These are phyloP conservation scores for Neltuma alba DNA, from an alignment of 306 rosid species.

Conservation along the genomic window DNA sequence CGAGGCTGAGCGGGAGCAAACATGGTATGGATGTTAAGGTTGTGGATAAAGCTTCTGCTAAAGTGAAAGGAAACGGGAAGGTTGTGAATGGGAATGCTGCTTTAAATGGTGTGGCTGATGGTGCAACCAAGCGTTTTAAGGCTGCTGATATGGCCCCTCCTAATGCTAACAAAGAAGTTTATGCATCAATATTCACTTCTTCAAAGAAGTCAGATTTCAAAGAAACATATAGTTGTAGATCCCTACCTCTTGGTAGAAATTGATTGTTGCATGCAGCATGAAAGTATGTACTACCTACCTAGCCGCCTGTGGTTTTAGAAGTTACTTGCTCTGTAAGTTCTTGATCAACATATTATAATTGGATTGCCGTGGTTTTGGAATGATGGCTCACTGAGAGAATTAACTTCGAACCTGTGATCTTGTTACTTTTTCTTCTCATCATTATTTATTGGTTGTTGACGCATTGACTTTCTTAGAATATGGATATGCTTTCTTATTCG, in stretches of 20 bases:
- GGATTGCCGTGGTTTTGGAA: not conserved
- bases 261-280: conserved; percentile 42
- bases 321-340: not conserved
- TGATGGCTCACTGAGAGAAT: not conserved
- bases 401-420: not conserved
- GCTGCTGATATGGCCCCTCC: conserved; percentile 68
- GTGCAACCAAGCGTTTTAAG: conserved; percentile 67
- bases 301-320: not conserved
- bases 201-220: conserved; percentile 76
- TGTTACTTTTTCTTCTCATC: not conserved
- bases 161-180: conserved; percentile 80
- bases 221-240: conserved; percentile 76
- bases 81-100: conserved; percentile 44
- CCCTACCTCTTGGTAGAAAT: conserved; percentile 94
- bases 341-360: not conserved
- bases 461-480: not conserved
- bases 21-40: conserved; percentile 68
- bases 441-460: not conserved
- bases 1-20: conserved; percentile 70
- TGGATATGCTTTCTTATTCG: not conserved
- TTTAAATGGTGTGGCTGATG: conserved; percentile 49
- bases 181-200: conserved; percentile 88
- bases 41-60: conserved; percentile 57
- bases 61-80: conserved; percentile 54
- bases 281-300: not conserved